Evolutionary conservation across 2,329 filamentous ascomycete species (phyloP), one percentile per base, ranked within the genome.

Genomic region (Arthroderma sp.): DNA sequence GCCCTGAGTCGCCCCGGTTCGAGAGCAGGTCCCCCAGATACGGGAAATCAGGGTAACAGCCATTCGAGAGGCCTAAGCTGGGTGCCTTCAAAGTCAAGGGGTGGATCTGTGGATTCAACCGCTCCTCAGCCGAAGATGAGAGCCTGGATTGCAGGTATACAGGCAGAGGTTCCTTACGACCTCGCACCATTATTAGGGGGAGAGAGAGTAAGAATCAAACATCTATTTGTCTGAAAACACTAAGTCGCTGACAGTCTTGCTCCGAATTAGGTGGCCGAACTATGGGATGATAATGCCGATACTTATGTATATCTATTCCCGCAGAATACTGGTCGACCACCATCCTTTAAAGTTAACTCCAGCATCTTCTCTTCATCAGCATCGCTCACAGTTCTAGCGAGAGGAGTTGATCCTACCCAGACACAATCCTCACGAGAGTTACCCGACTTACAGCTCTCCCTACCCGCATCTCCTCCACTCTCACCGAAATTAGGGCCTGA

Each of bases 271-370:
- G 42, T 52, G n/a, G 10, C 36, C 27, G 78, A 81, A 53, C 58
- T 81, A 6, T 82, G 78, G 78, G 74, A 79, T 51, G 72, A 77
- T 3, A 58, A 69, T 39, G 77, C 73, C n/a, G 75, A 80, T 56
- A 79, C 76, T 9, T 69, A 72, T 48, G 68, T 82, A n/a, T 76
- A 80, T 53, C 66, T 81, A 9, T 80, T 77, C 53, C 75, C 77
- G 1, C 66, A 71, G 36, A 71, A 65, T 10, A 72, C 74, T 15
- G 70, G 69, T 43, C 71, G 70, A 54, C 68, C 74, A 4, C 67
- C 78, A 6, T 79, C 76, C 2, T 80, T 82, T 65, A 74, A 72
- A 48, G 63, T 82, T 45, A 69, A 79, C 54, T 78, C 76, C 3
- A 66, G 72, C 3, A 64, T 76, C 29, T 76, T 80, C 51, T 68